Evolutionary conservation across 306 rosid genomes (phyloP), one percentile per base, ranked within the genome.

Genomic region (Hippophae rhamnoides): DNA sequence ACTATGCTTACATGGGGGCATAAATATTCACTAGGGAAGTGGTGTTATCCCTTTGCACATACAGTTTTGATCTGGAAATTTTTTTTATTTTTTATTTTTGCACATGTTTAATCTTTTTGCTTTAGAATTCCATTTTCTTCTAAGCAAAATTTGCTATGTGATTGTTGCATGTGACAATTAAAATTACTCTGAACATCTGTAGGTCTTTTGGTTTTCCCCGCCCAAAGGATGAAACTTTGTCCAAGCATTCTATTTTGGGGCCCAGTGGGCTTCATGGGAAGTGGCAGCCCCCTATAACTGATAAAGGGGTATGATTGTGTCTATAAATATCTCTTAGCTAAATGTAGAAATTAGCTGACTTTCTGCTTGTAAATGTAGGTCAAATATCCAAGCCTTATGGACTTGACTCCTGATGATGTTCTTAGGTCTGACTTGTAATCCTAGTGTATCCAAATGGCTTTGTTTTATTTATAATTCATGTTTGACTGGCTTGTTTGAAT

Each of bases 181-280:
- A 10, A 47, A 50, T 38, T 52, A 50, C 13, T 54, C 13, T 58
- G 18, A 42, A 26, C 43, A 38, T 63, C 58, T 83, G 77, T 57
- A 87, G 98, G 69, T 78, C 93, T 75, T 66, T 92, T 46, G 70
- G 54, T 66, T 59, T 79, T 13, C 82, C 82, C 31, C 86, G 66
- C 41, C 95, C 98, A 41, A 92, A 67, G 58, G 83, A 74, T 63
- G 98, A 92, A 74, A 87, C 98, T 14, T 85, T 87, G 50, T 81
- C 96, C 26, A 86, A 74, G 23, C 98, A 92, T 81, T 92, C 98
- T 42, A 81, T 92, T 71, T 69, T 92, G 74, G 98, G 98, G 58
- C 95, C 95, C 18, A 74, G 69, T 59, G 95, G 98, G 63, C 92
- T 92, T 69, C 67, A 61, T 7, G 93, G 95, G 72, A 82, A 81